Evolutionary conservation across 176 grass and related monocot genomes (phyloP).

Genomic region (Bothriochloa decipiens): DNA sequence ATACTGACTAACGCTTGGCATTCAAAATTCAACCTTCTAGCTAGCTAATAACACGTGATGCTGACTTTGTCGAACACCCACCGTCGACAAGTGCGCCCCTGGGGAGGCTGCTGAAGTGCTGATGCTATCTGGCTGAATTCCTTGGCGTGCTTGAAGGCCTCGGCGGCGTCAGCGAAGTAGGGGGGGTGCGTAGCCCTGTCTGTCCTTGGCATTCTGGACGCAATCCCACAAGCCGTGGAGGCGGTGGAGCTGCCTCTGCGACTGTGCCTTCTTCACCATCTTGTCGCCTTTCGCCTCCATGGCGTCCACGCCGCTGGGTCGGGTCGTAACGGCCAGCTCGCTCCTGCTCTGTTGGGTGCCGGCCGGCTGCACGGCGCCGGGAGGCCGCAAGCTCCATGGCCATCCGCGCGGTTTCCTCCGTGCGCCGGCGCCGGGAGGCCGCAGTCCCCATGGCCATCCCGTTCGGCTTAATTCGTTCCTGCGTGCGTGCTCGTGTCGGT

Average conservation of each 20-base stretch:
- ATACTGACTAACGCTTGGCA: too few species aligned
- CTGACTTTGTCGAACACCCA: too few species aligned
- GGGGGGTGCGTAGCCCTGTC: not conserved
- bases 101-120: too few species aligned
- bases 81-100: too few species aligned
- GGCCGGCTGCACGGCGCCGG: not conserved
- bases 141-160: not conserved
- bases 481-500: too few species aligned
- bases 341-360: not conserved
- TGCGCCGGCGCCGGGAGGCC: too few species aligned
- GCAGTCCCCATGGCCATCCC: not conserved
- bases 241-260: not conserved
- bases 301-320: not conserved
- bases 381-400: not conserved
- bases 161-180: not conserved
- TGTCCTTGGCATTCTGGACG: not conserved
- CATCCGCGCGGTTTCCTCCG: not conserved
- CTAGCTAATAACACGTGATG: too few species aligned
- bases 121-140: too few species aligned
- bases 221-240: not conserved
- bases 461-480: too few species aligned
- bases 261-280: not conserved
- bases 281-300: not conserved
- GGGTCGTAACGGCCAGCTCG: too few species aligned
- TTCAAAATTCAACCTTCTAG: too few species aligned